Percentiles rank a stretch among this genome's conserved stretches.
These are phyloP conservation scores for Hymenoscyphus albidus DNA, from an alignment of 2,329 filamentous ascomycete genomes.

Conservation along the genomic window DNA sequence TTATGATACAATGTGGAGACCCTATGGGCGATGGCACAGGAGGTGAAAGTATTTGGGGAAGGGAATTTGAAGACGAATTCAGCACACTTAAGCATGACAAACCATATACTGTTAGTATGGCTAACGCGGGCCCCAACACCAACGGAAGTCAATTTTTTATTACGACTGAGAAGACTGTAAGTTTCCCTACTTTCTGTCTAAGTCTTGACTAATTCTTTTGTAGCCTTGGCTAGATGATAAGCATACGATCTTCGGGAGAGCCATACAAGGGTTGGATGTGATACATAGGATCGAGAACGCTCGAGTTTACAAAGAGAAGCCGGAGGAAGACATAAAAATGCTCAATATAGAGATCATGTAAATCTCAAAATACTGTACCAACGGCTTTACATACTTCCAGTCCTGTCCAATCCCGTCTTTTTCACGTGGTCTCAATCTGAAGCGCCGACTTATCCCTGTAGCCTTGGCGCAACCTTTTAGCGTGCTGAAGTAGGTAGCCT, in stretches of 20 bases:
- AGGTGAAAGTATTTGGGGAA: slow-evolving; percentile 90
- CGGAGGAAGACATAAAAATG: slow-evolving; percentile 96
- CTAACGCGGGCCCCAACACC: slow-evolving; percentile 90
- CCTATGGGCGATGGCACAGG: slow-evolving; percentile 85
- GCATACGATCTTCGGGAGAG: slow-evolving; percentile 92
- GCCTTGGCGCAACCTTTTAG: slow-evolving; percentile 10
- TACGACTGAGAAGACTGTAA: slow-evolving; percentile 89
- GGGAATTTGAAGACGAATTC: slow-evolving; percentile 90
- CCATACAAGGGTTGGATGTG: slow-evolving; percentile 86
- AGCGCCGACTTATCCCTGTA: slow-evolving; percentile 8
- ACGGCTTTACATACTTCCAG: no score
- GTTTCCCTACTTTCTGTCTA: slow-evolving; percentile 33
- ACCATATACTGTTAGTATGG: slow-evolving; percentile 95
- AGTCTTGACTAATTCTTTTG: slow-evolving; percentile 16
- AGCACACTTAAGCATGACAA: slow-evolving; percentile 89
- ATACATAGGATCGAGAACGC: slow-evolving; percentile 93
- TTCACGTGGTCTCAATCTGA: not conserved
- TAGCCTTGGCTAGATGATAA: slow-evolving; percentile 91
- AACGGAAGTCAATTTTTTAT: slow-evolving; percentile 99
- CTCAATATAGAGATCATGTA: slow-evolving; percentile 64
- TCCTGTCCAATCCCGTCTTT: not conserved
- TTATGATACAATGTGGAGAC: slow-evolving; percentile 93
- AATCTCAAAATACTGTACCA: not conserved
- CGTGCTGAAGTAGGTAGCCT: not conserved
- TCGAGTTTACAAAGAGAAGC: slow-evolving; percentile 83